Base-by-base conservation (phyloP, 192 early-diverging fungal species). In the Geranomyces michiganensis region DNA sequence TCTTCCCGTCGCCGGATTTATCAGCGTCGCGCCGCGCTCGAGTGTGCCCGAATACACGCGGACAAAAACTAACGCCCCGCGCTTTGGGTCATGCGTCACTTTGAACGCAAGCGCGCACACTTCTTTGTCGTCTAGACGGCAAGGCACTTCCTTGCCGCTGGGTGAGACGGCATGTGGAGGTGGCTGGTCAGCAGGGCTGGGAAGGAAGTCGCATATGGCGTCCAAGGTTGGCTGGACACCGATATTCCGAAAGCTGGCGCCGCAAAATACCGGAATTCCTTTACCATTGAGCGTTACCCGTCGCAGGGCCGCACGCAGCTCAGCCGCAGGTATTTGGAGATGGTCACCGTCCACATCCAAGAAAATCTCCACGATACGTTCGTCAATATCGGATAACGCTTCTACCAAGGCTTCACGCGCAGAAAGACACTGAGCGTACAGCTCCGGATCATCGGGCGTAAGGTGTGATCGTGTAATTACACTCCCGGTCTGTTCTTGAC, bases 171-270 rank as follows among this genome's bases (percentile, higher is more conserved):
- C 92, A 3, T 83, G 36, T 0, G 90, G 82, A 9, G 75, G 62
- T 0, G 91, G 88, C 8, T 85, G 75, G 27, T 96, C 94, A 5
- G 83, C 63, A 0, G 96, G 96, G 0, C 83, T 84, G 0, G 96
- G 96, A 2, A 98, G 74, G 73, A 93, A 97, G 56, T 94, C 86
- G 30, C 92, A 66, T 0, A 95, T 84, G 22, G 94, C 93, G 72
- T 98, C 94, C 70, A 98, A 82, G 22, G 97, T 74, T 21, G 94
- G 93, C 67, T 98, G 94, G 5, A 98, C 96, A 15, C 96, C 96
- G 17, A 94, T 81, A 65, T 97, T 95, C 64, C 85, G 88, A 82
- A 91, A 94, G 33, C 92, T 80, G 1, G 95, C 89, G n/a, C 93
- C 95, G 45, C 90, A 91, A 8, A 96, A 77, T 2, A 98, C 94